Evolutionary conservation across 495 filamentous ascomycete genomes (phyloP).

Genomic region (Hypoxylon fragiforme): DNA sequence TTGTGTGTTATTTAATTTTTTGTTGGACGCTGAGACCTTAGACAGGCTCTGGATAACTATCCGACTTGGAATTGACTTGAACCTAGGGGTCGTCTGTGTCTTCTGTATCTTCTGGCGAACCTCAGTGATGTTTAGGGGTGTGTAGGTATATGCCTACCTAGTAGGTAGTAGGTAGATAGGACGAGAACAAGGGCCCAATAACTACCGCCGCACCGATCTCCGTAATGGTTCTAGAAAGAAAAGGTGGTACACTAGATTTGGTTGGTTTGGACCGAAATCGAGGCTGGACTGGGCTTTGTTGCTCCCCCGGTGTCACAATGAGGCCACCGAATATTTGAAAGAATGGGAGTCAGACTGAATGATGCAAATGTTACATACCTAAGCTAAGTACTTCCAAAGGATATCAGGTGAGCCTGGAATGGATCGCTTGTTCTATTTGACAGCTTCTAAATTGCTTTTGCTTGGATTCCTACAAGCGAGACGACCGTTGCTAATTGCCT

Average conservation of each 20-base stretch:
- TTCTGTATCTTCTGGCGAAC: too few relatives aligned
- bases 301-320: neutral
- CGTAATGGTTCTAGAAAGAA: slow-evolving; percentile 17
- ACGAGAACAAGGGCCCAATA: slow-evolving; percentile 3
- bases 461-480: slow-evolving; percentile 13
- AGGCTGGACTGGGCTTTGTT: slow-evolving; percentile 22
- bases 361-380: too few relatives aligned
- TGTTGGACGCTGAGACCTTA: neutral
- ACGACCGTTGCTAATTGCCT: slow-evolving; percentile 9
- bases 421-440: slow-evolving; percentile 22
- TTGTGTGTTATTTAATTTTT: slow-evolving; percentile 15
- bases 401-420: slow-evolving; percentile 5
- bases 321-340: slow-evolving; percentile 11
- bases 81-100: too few relatives aligned
- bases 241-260: slow-evolving; percentile 16
- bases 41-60: neutral
- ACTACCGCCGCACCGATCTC: slow-evolving; percentile 30
- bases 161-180: neutral
- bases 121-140: too few relatives aligned
- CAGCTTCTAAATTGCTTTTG: slow-evolving; percentile 8
- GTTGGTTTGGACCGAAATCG: slow-evolving; percentile 18
- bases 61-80: neutral
- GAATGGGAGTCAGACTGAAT: slow-evolving; percentile 22
- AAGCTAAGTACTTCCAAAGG: too few relatives aligned
- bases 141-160: neutral